A percentile compares a stretch with the other conserved stretches of the same genome.
Evolutionary conservation across 2,329 filamentous ascomycete species (phyloP).

Genomic region (Trichocomaceae sp.): DNA sequence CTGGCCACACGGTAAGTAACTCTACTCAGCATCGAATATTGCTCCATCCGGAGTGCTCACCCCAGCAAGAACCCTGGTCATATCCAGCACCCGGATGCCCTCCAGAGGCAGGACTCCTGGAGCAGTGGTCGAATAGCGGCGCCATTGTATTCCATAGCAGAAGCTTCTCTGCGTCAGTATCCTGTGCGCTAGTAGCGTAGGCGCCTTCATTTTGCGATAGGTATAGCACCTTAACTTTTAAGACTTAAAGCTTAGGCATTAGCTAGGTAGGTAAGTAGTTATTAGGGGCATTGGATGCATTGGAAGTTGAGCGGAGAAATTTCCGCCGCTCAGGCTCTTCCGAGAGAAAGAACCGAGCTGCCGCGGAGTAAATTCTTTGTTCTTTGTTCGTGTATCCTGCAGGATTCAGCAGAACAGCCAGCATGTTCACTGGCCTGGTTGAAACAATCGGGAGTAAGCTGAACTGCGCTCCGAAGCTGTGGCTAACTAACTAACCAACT

Average conservation of each 20-base stretch:
- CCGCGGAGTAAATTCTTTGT: neutral
- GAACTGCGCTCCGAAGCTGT: constrained; percentile 15
- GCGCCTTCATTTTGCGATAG: neutral
- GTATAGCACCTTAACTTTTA: too few species aligned
- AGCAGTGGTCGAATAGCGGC: constrained; percentile 37
- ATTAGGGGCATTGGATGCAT: too few species aligned
- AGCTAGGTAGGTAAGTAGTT: too few species aligned
- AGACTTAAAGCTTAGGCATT: too few species aligned
- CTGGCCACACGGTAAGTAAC: constrained; percentile 41
- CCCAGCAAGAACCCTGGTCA: constrained; percentile 92
- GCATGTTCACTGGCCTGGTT: constrained; percentile 94
- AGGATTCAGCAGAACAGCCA: constrained; percentile 24
- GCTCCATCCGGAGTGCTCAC: constrained; percentile 51
- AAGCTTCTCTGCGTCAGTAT: constrained; percentile 5
- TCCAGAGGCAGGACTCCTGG: constrained; percentile 61
- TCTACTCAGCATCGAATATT: neutral
- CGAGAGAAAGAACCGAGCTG: too few species aligned
- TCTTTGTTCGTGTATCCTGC: neutral
- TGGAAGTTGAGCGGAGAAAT: constrained; percentile 1
- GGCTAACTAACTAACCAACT: constrained; percentile 24
- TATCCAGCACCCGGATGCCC: constrained; percentile 84
- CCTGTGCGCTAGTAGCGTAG: constrained; percentile 20
- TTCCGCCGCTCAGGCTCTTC: too few species aligned
- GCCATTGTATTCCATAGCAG: constrained; percentile 18
- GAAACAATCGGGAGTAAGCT: constrained; percentile 83